Conservation (phyloP, 306 rosid genomes). For the Cyamopsis tetragonoloba region DNA sequence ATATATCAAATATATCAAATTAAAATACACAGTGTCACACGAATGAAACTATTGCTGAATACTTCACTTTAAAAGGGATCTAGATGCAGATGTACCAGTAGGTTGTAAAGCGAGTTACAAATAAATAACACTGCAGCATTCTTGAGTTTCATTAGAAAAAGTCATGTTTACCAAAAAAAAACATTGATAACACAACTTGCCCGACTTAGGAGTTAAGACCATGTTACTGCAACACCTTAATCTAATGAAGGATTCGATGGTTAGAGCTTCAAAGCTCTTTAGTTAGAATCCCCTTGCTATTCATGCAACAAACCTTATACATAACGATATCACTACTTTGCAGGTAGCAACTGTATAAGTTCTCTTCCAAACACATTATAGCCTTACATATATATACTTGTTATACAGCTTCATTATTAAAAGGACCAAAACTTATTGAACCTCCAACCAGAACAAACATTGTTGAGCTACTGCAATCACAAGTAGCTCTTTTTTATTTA, state of each 20-base stretch:
- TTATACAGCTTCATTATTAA: too few species aligned
- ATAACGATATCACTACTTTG: background rate
- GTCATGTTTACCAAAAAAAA: background rate
- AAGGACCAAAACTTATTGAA: too few species aligned
- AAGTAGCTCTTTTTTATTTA: too few species aligned
- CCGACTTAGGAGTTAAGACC: background rate
- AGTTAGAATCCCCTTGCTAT: background rate
- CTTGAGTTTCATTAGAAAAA: background rate
- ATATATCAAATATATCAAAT: too few species aligned
- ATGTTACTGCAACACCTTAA: conserved; percentile 3
- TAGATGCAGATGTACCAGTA: background rate
- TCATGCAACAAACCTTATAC: background rate
- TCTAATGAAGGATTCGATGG: background rate
- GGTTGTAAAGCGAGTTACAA: conserved; percentile 8
- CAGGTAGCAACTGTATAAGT: too few species aligned
- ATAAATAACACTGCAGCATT: background rate
- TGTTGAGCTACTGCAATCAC: too few species aligned
- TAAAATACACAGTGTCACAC: background rate
- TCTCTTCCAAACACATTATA: too few species aligned
- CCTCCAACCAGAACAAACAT: too few species aligned
- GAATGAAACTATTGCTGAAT: background rate
- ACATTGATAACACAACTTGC: background rate
- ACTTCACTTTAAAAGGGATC: background rate
- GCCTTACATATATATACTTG: too few species aligned
- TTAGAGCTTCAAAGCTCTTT: background rate